Evolutionary conservation across 176 grass and related monocot genomes (phyloP).

Genomic region (Aechmea fasciata): DNA sequence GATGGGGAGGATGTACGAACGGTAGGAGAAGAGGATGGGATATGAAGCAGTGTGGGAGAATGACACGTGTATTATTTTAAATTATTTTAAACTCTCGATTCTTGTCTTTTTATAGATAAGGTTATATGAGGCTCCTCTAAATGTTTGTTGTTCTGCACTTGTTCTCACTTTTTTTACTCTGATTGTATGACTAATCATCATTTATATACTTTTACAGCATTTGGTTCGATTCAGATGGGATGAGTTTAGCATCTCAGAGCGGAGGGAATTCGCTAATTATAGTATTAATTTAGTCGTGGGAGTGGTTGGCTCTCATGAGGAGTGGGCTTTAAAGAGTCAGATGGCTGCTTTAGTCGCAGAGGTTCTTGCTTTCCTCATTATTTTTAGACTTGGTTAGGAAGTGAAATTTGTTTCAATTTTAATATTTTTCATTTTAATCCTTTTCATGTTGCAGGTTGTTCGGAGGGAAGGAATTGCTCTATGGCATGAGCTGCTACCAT

Average conservation of each 20-base stretch:
- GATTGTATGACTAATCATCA: background rate
- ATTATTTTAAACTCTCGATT: too few relatives aligned
- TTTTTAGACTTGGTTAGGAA: background rate
- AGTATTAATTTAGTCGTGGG: slow-evolving; percentile 71
- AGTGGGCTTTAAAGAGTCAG: slow-evolving; percentile 99
- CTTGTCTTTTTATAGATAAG: too few relatives aligned
- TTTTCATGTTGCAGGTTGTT: slow-evolving; percentile 58
- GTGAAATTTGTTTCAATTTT: slow-evolving; percentile 3
- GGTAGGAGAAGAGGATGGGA: too few relatives aligned
- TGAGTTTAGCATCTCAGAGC: slow-evolving; percentile 61
- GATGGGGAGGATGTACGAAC: too few relatives aligned
- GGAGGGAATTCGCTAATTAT: slow-evolving; percentile 84
- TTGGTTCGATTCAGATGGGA: slow-evolving; percentile 97
- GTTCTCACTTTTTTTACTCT: background rate
- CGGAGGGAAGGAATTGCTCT: slow-evolving; percentile 84
- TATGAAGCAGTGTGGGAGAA: too few relatives aligned
- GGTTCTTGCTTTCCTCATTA: slow-evolving; percentile 30
- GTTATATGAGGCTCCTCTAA: background rate
- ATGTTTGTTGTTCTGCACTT: background rate
- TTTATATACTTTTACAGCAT: slow-evolving; percentile 41
- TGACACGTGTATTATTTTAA: too few relatives aligned
- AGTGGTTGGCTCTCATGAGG: slow-evolving; percentile 64
- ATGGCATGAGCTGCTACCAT: slow-evolving; percentile 72
- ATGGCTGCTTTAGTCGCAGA: slow-evolving; percentile 90
- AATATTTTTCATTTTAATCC: slow-evolving; percentile 14